Percentiles rank a stretch among this genome's conserved stretches.
These are phyloP conservation scores for Rhodotorula diobovata DNA, from an alignment of 768 basidiomycete species.

Conservation along the genomic window DNA sequence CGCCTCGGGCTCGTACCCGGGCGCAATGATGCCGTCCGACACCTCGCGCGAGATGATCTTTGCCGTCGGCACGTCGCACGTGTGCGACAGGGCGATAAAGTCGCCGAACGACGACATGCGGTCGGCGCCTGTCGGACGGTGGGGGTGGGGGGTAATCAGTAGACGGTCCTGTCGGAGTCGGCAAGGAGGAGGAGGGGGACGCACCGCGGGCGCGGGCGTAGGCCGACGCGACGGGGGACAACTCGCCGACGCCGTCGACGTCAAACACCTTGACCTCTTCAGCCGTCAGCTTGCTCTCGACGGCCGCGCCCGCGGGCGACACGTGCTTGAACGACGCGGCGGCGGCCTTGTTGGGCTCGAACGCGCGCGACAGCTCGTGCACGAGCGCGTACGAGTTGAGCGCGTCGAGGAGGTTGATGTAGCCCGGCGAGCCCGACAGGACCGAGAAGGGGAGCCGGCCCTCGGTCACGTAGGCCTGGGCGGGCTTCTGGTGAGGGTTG, in stretches of 20 bases:
- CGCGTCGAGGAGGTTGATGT: constrained; percentile 96
- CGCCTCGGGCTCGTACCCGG: constrained; percentile 81
- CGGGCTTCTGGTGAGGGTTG: constrained; percentile 98
- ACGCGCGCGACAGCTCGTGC: constrained; percentile 80
- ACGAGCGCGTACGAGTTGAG: constrained; percentile 96
- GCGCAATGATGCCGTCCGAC: constrained; percentile 96
- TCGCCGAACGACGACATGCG: constrained; percentile 99
- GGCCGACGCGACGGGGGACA: constrained; percentile 83
- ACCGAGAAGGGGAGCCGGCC: constrained; percentile 93
- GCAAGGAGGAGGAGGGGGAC: constrained; percentile 35
- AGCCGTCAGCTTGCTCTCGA: constrained; percentile 66
- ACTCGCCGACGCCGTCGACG: constrained; percentile 84
- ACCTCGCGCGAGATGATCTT: constrained; percentile 98
- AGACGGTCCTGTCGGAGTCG: neutral
- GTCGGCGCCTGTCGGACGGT: constrained; percentile 66
- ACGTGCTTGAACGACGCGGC: constrained; percentile 99
- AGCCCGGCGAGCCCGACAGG: constrained; percentile 88
- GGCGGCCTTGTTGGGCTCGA: constrained; percentile 68
- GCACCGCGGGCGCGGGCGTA: constrained; percentile 91
- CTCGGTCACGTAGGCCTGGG: constrained; percentile 85
- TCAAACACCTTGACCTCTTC: constrained; percentile 91
- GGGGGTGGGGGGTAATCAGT: no score
- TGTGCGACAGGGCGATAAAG: constrained; percentile 89
- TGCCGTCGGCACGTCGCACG: constrained; percentile 90
- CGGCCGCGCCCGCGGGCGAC: constrained; percentile 93